A percentile compares a stretch with the other conserved stretches of the same genome.
These are phyloP conservation scores for Debaryomyces sp. DNA, from an alignment of 1,139 yeast species.

Conservation along the genomic window DNA sequence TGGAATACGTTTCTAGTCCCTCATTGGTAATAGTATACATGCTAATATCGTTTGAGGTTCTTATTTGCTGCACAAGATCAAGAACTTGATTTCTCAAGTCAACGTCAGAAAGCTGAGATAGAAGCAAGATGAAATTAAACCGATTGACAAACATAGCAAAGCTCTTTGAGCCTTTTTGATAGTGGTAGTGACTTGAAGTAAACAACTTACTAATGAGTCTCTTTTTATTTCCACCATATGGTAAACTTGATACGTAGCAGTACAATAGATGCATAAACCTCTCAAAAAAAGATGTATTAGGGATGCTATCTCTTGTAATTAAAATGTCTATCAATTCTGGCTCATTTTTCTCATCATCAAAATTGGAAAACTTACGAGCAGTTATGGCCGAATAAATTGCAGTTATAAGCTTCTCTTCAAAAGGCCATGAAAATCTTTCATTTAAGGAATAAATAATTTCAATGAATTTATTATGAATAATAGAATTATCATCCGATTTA, in stretches of 20 bases:
- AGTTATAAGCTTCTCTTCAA: constrained; percentile 38
- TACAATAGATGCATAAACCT: constrained; percentile 40
- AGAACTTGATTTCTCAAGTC: constrained; percentile 35
- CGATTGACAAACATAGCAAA: constrained; percentile 41
- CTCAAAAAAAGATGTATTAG: constrained; percentile 40
- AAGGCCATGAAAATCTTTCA: constrained; percentile 36
- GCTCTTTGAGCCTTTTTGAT: constrained; percentile 26
- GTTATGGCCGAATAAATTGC: constrained; percentile 35
- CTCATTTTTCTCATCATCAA: constrained; percentile 33
- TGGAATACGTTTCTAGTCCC: constrained; percentile 25
- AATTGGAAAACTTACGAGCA: constrained; percentile 39
- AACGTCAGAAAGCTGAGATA: constrained; percentile 37
- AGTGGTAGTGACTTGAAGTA: constrained; percentile 40
- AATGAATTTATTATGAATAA: constrained; percentile 28
- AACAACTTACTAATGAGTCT: constrained; percentile 40
- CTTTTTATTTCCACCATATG: constrained; percentile 29
- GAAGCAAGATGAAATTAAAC: constrained; percentile 37
- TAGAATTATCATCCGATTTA: constrained; percentile 16
- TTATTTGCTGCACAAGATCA: constrained; percentile 28
- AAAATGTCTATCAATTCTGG: constrained; percentile 31
- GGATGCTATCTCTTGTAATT: constrained; percentile 34
- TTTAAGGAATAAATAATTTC: constrained; percentile 32
- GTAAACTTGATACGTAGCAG: constrained; percentile 34
- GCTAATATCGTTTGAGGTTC: constrained; percentile 26
- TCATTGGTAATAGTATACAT: constrained; percentile 28